Percentiles rank a stretch among this genome's conserved stretches.
phyloP scores from a whole-genome alignment of 805 yeast genomes.

The Lachancea kluyveri region DNA sequence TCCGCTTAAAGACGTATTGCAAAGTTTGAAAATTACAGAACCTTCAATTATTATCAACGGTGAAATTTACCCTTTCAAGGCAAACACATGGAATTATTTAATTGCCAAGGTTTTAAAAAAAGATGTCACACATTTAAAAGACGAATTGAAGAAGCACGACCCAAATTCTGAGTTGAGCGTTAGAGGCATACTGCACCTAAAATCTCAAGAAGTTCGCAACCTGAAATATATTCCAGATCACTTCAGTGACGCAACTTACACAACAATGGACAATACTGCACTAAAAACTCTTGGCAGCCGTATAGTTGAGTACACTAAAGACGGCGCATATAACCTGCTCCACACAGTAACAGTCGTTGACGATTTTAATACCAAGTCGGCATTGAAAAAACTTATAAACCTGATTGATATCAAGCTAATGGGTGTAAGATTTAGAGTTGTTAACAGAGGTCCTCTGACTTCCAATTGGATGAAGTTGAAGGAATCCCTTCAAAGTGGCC shows the following conservation, averaged over 20 bases:
- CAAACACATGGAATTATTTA: conserved; percentile 47
- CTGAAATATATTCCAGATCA: conserved; percentile 46
- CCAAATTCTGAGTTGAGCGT: conserved; percentile 9
- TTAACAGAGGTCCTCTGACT: conserved; percentile 25
- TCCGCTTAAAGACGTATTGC: conserved; percentile 22
- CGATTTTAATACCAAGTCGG: conserved; percentile 37
- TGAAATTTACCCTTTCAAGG: conserved; percentile 45
- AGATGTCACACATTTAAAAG: conserved; percentile 39
- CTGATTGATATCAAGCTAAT: conserved; percentile 20
- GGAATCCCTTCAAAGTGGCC: conserved; percentile 14
- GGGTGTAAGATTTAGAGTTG: conserved; percentile 36
- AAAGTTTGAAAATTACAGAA: conserved; percentile 35
- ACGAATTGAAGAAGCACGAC: conserved; percentile 14
- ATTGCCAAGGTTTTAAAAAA: conserved; percentile 45
- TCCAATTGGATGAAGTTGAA: conserved; percentile 19
- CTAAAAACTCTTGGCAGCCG: conserved; percentile 15
- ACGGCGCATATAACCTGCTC: conserved; percentile 18
- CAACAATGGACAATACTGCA: conserved; percentile 20
- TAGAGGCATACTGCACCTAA: conserved; percentile 27
- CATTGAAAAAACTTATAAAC: conserved; percentile 40
- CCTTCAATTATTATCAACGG: conserved; percentile 72
- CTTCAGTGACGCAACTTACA: conserved; percentile 27
- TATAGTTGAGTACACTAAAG: conserved; percentile 17
- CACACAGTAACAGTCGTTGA: conserved; percentile 53
- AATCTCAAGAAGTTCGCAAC: conserved; percentile 38